Evolutionary conservation across 1,284 basidiomycete genomes (phyloP).

Genomic region (Puccinia polysora): DNA sequence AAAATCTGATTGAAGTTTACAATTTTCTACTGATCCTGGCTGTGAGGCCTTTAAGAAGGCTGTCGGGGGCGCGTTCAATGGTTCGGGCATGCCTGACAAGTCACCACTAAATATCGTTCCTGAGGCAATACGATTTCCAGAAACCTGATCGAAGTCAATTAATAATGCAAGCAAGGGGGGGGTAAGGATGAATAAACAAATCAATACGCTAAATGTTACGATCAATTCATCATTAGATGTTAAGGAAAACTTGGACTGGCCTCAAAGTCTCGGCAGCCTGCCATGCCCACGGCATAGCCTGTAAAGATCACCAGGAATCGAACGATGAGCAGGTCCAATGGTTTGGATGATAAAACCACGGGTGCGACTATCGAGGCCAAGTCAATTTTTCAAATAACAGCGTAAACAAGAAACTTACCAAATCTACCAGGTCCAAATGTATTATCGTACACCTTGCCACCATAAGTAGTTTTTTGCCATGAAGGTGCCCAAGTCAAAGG

Average conservation of each 20-base stretch:
- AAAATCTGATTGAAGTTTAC: slow-evolving; percentile 32
- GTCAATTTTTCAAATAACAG: too few relatives aligned
- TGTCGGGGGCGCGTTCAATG: slow-evolving; percentile 37
- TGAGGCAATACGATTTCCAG: slow-evolving; percentile 25
- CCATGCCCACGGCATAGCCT: slow-evolving; percentile 40
- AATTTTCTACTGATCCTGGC: slow-evolving; percentile 27
- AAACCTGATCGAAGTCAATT: slow-evolving; percentile 1
- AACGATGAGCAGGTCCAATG: neutral
- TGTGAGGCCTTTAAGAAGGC: slow-evolving; percentile 36
- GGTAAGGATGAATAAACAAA: too few relatives aligned
- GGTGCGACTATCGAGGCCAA: too few relatives aligned
- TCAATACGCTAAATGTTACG: too few relatives aligned
- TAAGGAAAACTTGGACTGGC: slow-evolving; percentile 9
- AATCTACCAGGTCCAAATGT: slow-evolving; percentile 39
- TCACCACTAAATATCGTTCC: slow-evolving; percentile 35
- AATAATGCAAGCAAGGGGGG: too few relatives aligned
- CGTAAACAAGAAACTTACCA: slow-evolving; percentile 9
- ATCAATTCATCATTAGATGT: too few relatives aligned
- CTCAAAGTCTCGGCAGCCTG: slow-evolving; percentile 30
- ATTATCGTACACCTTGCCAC: slow-evolving; percentile 39
- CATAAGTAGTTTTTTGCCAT: slow-evolving; percentile 16
- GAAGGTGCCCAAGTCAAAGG: slow-evolving; percentile 26
- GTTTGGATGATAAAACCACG: neutral
- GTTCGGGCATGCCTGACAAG: slow-evolving; percentile 25
- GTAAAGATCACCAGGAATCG: neutral